Evolutionary conservation across 2,329 filamentous ascomycete genomes (phyloP).

Genomic region (Bipolaris sorokiniana): DNA sequence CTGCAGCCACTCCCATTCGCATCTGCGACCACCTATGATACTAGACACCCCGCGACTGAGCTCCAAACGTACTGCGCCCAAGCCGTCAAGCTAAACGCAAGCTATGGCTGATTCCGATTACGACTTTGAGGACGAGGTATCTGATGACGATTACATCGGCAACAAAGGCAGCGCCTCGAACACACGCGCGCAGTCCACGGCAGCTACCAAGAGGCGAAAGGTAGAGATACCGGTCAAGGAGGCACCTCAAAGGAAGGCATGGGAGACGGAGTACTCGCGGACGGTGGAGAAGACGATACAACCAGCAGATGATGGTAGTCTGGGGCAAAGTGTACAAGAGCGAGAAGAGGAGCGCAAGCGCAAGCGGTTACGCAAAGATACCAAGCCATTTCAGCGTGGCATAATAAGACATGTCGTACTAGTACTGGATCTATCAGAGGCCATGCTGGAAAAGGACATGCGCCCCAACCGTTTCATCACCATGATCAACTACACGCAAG

Average conservation of each 20-base stretch:
- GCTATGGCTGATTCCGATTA: slow-evolving; percentile 76
- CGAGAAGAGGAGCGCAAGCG: slow-evolving; percentile 83
- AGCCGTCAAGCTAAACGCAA: not conserved
- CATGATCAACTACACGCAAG: slow-evolving; percentile 78
- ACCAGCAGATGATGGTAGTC: slow-evolving; percentile 69
- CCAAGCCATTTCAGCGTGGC: slow-evolving; percentile 90
- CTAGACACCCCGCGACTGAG: not conserved
- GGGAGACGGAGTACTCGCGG: slow-evolving; percentile 52
- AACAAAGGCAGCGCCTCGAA: slow-evolving; percentile 39
- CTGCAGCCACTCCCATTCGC: not conserved
- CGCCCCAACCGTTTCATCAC: slow-evolving; percentile 86
- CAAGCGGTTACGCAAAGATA: slow-evolving; percentile 81
- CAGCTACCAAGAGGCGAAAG: slow-evolving; percentile 29
- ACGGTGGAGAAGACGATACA: slow-evolving; percentile 66
- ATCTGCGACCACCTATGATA: not conserved
- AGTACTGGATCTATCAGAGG: slow-evolving; percentile 87
- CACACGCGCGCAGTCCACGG: slow-evolving; percentile 33
- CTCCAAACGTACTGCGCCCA: not conserved
- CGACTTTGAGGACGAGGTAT: slow-evolving; percentile 69
- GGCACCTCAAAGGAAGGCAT: slow-evolving; percentile 55
- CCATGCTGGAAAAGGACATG: slow-evolving; percentile 95
- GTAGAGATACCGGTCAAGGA: slow-evolving; percentile 24
- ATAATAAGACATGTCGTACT: slow-evolving; percentile 97
- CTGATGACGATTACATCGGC: slow-evolving; percentile 67
- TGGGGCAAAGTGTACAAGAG: slow-evolving; percentile 73